Evolutionary conservation across 768 basidiomycete species (phyloP).

Genomic region (Tulasnella sp.): DNA sequence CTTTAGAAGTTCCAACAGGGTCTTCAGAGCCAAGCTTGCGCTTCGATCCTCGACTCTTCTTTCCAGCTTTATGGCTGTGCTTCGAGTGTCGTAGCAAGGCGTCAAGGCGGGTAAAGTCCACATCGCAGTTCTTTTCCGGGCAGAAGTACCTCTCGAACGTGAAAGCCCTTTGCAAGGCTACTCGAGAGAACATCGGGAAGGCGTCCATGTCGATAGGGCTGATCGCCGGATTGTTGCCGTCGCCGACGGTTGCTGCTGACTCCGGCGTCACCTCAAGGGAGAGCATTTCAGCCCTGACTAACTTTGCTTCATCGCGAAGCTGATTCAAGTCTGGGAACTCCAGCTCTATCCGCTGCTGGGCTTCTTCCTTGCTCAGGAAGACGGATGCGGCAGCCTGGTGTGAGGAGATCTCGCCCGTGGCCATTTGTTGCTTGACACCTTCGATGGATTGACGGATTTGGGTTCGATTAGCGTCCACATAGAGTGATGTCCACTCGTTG

Average conservation of each 20-base stretch:
- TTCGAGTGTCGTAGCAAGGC: constrained; percentile 14
- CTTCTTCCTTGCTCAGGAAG: constrained; percentile 4
- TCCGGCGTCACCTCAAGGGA: not conserved
- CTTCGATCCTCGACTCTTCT: not conserved
- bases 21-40: not conserved
- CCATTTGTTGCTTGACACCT: constrained; percentile 3
- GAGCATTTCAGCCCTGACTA: not conserved
- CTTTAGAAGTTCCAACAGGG: not conserved
- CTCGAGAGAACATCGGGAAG: not conserved
- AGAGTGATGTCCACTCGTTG: constrained; percentile 15
- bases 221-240: not conserved
- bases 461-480: not conserved
- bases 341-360: not conserved
- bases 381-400: constrained; percentile 13
- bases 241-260: not conserved
- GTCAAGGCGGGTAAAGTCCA: constrained; percentile 21
- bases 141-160: constrained; percentile 19
- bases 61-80: constrained; percentile 16
- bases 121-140: constrained; percentile 13
- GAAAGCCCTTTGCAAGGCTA: constrained; percentile 4
- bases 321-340: constrained; percentile 5
- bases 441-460: not conserved
- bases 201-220: not conserved
- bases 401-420: constrained; percentile 15
- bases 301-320: not conserved